Conservation (phyloP, 108 stramenopile genomes). For the Parietichytrium sp. region DNA sequence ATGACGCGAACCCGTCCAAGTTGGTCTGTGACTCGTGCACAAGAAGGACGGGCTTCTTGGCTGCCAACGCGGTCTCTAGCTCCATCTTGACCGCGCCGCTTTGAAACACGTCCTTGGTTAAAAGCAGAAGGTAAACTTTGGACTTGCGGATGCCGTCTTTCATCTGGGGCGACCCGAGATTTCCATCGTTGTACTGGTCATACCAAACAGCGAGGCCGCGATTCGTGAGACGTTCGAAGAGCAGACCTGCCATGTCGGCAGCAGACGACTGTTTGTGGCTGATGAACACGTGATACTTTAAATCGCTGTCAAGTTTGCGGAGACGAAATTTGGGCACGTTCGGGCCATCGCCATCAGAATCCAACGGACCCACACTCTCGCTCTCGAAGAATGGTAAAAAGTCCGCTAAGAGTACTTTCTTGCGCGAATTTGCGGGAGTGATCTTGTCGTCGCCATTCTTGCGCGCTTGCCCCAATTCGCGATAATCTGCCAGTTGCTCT, state of each 20-base stretch:
- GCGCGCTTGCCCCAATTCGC: no score
- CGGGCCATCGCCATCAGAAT: neutral
- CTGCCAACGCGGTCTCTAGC: neutral
- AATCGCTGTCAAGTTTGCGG: no score
- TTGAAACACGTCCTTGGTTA: neutral
- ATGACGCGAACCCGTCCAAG: neutral
- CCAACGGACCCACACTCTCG: neutral
- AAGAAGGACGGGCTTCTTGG: neutral
- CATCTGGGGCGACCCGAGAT: neutral
- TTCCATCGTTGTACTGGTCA: neutral
- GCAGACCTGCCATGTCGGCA: neutral
- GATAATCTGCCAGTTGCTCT: no score
- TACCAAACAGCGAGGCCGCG: neutral
- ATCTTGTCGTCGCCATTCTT: no score
- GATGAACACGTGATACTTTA: slow-evolving; percentile 21
- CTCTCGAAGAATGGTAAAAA: no score
- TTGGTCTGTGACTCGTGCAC: slow-evolving; percentile 23
- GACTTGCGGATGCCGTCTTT: neutral
- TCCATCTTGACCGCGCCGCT: neutral
- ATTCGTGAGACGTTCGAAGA: neutral
- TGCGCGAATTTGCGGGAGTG: no score
- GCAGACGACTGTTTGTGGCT: slow-evolving; percentile 23
- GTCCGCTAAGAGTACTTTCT: no score
- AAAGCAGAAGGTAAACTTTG: neutral
- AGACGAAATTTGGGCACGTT: no score